Conservation (phyloP, 139 green algal genomes). For the Deuterostichococcus epilithicus region DNA sequence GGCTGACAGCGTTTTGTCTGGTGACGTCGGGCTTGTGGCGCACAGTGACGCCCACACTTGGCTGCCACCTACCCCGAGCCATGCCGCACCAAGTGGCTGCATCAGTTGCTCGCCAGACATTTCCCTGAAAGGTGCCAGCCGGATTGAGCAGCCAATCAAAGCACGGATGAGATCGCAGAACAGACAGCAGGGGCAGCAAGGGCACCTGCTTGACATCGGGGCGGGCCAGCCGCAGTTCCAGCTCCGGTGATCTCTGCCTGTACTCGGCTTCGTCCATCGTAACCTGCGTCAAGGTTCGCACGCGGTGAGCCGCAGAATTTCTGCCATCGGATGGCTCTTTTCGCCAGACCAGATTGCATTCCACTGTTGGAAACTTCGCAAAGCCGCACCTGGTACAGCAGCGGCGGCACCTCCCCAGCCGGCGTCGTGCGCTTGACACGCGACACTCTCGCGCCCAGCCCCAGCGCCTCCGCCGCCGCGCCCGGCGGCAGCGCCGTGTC, state of each 20-base stretch:
- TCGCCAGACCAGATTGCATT: too few species aligned
- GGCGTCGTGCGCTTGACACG: not conserved
- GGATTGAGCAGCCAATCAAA: too few species aligned
- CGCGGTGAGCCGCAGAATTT: not conserved
- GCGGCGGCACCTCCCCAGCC: not conserved
- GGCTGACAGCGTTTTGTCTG: too few species aligned
- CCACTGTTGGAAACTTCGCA: too few species aligned
- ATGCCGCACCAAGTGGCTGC: too few species aligned
- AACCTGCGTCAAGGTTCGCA: constrained; percentile 49
- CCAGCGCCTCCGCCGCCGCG: constrained; percentile 5
- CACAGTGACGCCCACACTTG: too few species aligned
- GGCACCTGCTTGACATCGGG: constrained; percentile 35
- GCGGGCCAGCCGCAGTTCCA: constrained; percentile 45
- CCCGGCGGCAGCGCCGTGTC: constrained; percentile 31
- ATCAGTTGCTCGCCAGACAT: too few species aligned
- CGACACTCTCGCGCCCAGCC: constrained; percentile 21
- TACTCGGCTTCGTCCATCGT: constrained; percentile 65
- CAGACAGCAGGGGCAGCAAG: too few species aligned
- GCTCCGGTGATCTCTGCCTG: constrained; percentile 17
- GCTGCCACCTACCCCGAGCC: too few species aligned
- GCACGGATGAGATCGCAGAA: too few species aligned
- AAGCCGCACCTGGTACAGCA: constrained; percentile 2
- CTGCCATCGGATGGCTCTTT: not conserved
- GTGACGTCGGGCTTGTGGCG: too few species aligned
- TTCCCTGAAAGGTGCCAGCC: too few species aligned